Evolutionary conservation across 176 grass and related monocot genomes (phyloP), one percentile per base, ranked within the genome.

Genomic region (Olyra latifolia): DNA sequence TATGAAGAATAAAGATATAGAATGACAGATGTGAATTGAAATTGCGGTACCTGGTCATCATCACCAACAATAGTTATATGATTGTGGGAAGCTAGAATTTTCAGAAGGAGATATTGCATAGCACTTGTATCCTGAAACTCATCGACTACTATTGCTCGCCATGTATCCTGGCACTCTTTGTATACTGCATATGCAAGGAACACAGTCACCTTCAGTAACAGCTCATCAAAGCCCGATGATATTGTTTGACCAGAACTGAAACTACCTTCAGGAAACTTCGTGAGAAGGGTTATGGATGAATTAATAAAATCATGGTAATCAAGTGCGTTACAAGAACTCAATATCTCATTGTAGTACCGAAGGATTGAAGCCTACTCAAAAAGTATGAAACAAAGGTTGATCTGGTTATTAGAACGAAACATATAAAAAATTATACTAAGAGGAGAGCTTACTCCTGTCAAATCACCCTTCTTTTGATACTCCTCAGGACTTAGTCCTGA

Each of bases 121-220:
- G 88, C 87, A 91, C 95, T 98, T 82, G 95, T 98, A 87, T 98
- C 92, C 83, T 98, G 95, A 94, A 98, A 98, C 77, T 98, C 95
- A 83, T 98, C 95, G 60, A 98, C 90, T 49, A 94, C 86, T 19
- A 98, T 89, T 64, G 92, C 95, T 67, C 83, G 85, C 92, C 95
- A 94, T 86, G 71, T 98, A 69, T 88, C 84, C 72, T 85, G 71
- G 78, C 92, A 98, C 76, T 89, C 90, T 50, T 85, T 88, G 48
- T 91, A 88, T 67, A 98, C 95, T 98, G 72, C 55, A 91, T 65
- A 87, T 8, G 58, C 41, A 88, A 58, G 39, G 13, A 69, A 49
- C 59, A 25, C 30, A 62, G 2, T 41, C 22, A 62, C 62, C 30
- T 84, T 69, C 72, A 75, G 75, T 24, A 75, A 45, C 32, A 75